phyloP scores from a whole-genome alignment of 2,329 filamentous ascomycete genomes.

The Clarireedia sp. region DNA sequence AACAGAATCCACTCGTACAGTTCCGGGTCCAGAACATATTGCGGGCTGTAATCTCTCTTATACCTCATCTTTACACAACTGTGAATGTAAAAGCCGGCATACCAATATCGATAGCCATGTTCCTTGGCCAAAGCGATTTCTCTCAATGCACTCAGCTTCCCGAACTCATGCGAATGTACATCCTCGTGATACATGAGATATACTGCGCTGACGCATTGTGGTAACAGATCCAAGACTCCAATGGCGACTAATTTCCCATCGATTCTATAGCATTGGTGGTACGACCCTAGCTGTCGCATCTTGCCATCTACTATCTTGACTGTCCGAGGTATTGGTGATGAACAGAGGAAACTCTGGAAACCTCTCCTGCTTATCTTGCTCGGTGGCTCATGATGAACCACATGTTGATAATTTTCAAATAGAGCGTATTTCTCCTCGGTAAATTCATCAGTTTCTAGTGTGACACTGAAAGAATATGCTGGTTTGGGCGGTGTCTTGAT shows the following conservation, averaged over 20 bases:
- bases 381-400: conserved; percentile 61
- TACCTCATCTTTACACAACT: conserved; percentile 76
- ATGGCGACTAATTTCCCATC: conserved; percentile 70
- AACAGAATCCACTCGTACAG: conserved; percentile 54
- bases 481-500: conserved; percentile 51
- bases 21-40: conserved; percentile 65
- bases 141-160: conserved; percentile 66
- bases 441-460: conserved; percentile 61
- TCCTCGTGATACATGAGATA: conserved; percentile 78
- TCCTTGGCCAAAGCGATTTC: conserved; percentile 67
- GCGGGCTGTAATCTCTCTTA: conserved; percentile 71
- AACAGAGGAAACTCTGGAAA: conserved; percentile 68
- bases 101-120: conserved; percentile 69
- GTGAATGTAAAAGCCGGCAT: conserved; percentile 77
- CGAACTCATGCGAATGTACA: conserved; percentile 60
- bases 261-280: conserved; percentile 73
- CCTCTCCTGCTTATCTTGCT: conserved; percentile 49
- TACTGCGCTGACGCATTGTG: conserved; percentile 69
- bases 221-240: conserved; percentile 68
- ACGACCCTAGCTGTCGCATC: conserved; percentile 57
- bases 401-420: conserved; percentile 66
- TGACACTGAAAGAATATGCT: conserved; percentile 60
- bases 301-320: conserved; percentile 43
- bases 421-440: conserved; percentile 69
- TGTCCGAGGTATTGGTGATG: conserved; percentile 49